These are phyloP conservation scores for Lolium multiflorum DNA, from an alignment of 176 grass and related monocot genomes.

Conservation along the genomic window DNA sequence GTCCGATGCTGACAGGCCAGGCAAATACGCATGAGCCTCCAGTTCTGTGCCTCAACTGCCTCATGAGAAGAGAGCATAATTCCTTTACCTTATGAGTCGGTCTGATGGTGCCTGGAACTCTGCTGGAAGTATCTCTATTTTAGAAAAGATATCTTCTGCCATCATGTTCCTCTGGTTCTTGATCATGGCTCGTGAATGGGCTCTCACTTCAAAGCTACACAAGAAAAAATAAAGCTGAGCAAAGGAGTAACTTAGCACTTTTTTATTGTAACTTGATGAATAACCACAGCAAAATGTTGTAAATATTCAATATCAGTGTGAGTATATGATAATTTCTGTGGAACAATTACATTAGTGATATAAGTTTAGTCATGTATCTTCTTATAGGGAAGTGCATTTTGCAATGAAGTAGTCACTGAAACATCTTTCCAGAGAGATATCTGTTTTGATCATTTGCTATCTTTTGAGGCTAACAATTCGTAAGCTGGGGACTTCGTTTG, in stretches of 20 bases:
- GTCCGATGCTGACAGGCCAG: slow-evolving; percentile 31
- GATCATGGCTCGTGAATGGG: slow-evolving; percentile 37
- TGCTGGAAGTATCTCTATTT: slow-evolving; percentile 39
- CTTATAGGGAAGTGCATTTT: slow-evolving; percentile 18
- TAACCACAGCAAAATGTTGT: not conserved
- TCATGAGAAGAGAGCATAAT: slow-evolving; percentile 46
- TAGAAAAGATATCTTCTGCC: slow-evolving; percentile 42
- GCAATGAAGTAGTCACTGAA: not conserved
- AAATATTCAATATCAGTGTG: not conserved
- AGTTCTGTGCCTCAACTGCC: slow-evolving; percentile 41
- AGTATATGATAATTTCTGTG: not conserved
- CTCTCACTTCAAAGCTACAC: not conserved
- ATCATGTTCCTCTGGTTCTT: slow-evolving; percentile 32
- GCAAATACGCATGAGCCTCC: slow-evolving; percentile 1
- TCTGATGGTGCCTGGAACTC: slow-evolving; percentile 38
- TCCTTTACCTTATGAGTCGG: slow-evolving; percentile 44
- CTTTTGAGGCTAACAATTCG: not conserved
- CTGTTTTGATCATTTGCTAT: not conserved
- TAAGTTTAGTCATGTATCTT: not conserved
- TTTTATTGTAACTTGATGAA: not conserved
- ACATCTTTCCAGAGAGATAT: not conserved
- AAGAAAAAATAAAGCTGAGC: not conserved
- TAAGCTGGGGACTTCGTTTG: not conserved
- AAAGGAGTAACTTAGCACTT: not conserved
- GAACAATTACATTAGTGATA: slow-evolving; percentile 6